phyloP scores from a whole-genome alignment of 495 filamentous ascomycete genomes.

The Cenococcum geophilum region DNA sequence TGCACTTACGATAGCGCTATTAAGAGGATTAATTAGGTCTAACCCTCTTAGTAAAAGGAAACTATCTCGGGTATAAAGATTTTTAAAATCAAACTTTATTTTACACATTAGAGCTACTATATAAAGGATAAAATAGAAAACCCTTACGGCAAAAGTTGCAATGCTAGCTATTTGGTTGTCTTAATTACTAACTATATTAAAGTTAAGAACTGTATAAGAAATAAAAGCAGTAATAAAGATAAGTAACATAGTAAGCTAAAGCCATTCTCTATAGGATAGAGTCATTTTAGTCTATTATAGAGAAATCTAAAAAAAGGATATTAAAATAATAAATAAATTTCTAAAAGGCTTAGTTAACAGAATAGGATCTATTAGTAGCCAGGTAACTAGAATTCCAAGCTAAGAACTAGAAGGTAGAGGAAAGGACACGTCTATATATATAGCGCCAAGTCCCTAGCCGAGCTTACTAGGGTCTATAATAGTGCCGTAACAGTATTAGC shows the following conservation, averaged over 20 bases:
- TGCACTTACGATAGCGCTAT: background rate
- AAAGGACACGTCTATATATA: too few relatives aligned
- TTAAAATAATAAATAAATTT: background rate
- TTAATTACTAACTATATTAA: background rate
- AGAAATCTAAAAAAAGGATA: background rate
- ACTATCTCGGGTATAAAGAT: background rate
- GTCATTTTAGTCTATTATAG: background rate
- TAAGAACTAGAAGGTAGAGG: too few relatives aligned
- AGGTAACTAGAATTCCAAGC: too few relatives aligned
- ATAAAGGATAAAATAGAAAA: background rate
- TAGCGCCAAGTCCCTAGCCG: too few relatives aligned
- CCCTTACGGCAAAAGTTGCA: background rate
- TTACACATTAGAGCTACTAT: background rate
- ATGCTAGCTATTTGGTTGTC: background rate
- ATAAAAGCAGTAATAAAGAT: background rate
- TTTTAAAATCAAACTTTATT: background rate
- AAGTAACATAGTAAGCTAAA: background rate
- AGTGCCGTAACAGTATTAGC: too few relatives aligned
- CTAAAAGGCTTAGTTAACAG: too few relatives aligned
- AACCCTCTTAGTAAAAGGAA: background rate
- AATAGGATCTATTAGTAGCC: too few relatives aligned
- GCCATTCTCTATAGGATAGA: background rate
- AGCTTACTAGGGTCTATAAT: too few relatives aligned
- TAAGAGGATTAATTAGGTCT: background rate
- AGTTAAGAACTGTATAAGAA: background rate